Evolutionary conservation across 2,329 filamentous ascomycete species (phyloP).

Genomic region (Drechmeria coniospora): DNA sequence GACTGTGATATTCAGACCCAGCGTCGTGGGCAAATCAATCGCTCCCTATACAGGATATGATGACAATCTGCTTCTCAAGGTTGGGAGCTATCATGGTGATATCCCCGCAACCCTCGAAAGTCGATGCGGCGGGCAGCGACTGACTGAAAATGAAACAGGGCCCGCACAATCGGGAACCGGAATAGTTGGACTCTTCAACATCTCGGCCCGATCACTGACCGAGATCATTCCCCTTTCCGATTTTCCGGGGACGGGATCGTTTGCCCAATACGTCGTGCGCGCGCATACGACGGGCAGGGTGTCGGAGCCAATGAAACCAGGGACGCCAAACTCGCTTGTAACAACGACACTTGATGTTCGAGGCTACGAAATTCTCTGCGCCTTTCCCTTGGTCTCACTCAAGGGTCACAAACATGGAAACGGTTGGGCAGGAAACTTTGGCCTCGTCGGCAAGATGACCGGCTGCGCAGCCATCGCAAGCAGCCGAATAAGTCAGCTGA

Average conservation of each 20-base stretch:
- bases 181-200: slow-evolving; percentile 76
- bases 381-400: slow-evolving; percentile 50
- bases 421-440: slow-evolving; percentile 52
- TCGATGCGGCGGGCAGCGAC: neutral
- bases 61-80: slow-evolving; percentile 56
- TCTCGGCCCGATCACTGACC: slow-evolving; percentile 43
- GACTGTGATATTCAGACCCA: slow-evolving; percentile 70
- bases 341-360: slow-evolving; percentile 45
- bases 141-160: slow-evolving; percentile 14
- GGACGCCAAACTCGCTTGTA: slow-evolving; percentile 34
- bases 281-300: slow-evolving; percentile 54
- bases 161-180: slow-evolving; percentile 50
- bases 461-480: slow-evolving; percentile 62
- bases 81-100: slow-evolving; percentile 62
- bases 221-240: slow-evolving; percentile 55
- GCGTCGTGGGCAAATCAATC: slow-evolving; percentile 54
- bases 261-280: slow-evolving; percentile 52
- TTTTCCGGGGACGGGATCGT: slow-evolving; percentile 54
- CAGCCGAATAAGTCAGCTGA: slow-evolving; percentile 37
- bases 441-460: slow-evolving; percentile 78
- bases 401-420: slow-evolving; percentile 16
- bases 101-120: neutral
- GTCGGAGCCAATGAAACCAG: slow-evolving; percentile 32
- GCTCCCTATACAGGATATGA: slow-evolving; percentile 64
- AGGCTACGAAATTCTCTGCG: slow-evolving; percentile 71